Conservation (phyloP, 371 early-diverging fungal genomes). For the Rhizopus delemar region DNA sequence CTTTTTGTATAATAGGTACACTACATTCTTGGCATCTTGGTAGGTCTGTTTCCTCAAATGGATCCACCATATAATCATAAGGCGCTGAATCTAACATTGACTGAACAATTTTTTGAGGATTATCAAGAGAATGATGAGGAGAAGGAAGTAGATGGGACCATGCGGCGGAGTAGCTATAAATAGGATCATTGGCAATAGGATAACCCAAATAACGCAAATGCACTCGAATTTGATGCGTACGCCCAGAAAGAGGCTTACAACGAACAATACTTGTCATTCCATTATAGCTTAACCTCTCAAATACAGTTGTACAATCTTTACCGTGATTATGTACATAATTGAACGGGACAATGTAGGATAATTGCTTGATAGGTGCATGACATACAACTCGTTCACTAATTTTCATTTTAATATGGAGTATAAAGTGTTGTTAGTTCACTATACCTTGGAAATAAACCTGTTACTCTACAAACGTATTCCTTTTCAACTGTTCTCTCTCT, state of each 20-base stretch:
- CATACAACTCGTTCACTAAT: constrained; percentile 61
- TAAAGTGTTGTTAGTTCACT: constrained; percentile 8
- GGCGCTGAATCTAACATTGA: constrained; percentile 49
- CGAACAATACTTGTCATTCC: constrained; percentile 67
- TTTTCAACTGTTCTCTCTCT: constrained; percentile 70
- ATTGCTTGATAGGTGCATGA: constrained; percentile 72
- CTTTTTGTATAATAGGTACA: constrained; percentile 44
- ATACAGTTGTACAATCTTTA: constrained; percentile 76
- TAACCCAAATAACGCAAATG: constrained; percentile 95
- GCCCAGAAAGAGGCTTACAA: constrained; percentile 90
- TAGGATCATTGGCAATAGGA: constrained; percentile 97
- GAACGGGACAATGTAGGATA: constrained; percentile 59
- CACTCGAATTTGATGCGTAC: constrained; percentile 99
- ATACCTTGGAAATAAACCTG: constrained; percentile 84
- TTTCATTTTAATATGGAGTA: background rate
- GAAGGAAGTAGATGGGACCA: constrained; percentile 58
- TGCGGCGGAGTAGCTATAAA: constrained; percentile 73
- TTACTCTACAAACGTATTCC: constrained; percentile 85
- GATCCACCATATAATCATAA: constrained; percentile 34
- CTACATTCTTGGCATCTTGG: constrained; percentile 56
- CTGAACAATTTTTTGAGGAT: constrained; percentile 2
- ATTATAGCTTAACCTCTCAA: constrained; percentile 67
- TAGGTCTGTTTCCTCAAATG: constrained; percentile 4
- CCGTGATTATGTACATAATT: constrained; percentile 83
- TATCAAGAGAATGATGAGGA: background rate